Base-by-base conservation (phyloP, 345 rosid species). In the Camelina sativa region DNA sequence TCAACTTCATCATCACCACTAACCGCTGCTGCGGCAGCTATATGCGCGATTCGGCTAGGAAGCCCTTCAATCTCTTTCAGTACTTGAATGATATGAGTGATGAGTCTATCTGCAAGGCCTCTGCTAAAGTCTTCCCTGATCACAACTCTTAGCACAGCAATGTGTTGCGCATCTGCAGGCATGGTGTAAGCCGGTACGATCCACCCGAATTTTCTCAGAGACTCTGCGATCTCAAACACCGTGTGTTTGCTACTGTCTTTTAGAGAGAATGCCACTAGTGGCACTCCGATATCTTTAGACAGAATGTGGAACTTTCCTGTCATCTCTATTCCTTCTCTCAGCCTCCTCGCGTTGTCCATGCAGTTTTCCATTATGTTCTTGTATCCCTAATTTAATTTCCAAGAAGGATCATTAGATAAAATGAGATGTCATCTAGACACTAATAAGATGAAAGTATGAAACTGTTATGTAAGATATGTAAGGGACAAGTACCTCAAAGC, bases 171-270 rank as follows among this genome's bases (percentile, higher is more conserved):
- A 56, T 89, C 85, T 1, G 93, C 81, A 11, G 93, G 93, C 94
- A 89, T 89, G 2, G 95, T 84, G 75, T 89, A 89, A 47, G 94
- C 91, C 0, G 90, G 94, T 68, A 89, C 71, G 50, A 89, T 89
- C 90, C 95, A 89, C 2, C 95, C 89, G 32, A 80, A 89, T 23
- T 84, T 83, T 28, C 92, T 74, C 48, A 91, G 62, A 60, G 23
- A 58, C 30, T 91, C 97, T 0, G 97, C 73, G 15, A 91, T 81
- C 81, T 88, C 88, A 53, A 88, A 91, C 77, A 86, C 97, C 0
- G 84, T 83, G 80, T 88, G 85, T 9, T 65, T 50, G 82, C 76
- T 81, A 38, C 83, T 81, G 82, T 86, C 89, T 48, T 87, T 85
- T 19, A 89, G 84, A 22, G 89, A 70, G 78, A 91, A 88, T 46